These are phyloP conservation scores for Phytophthora niederhauseri DNA, from an alignment of 352 stramenopile species.

Conservation along the genomic window DNA sequence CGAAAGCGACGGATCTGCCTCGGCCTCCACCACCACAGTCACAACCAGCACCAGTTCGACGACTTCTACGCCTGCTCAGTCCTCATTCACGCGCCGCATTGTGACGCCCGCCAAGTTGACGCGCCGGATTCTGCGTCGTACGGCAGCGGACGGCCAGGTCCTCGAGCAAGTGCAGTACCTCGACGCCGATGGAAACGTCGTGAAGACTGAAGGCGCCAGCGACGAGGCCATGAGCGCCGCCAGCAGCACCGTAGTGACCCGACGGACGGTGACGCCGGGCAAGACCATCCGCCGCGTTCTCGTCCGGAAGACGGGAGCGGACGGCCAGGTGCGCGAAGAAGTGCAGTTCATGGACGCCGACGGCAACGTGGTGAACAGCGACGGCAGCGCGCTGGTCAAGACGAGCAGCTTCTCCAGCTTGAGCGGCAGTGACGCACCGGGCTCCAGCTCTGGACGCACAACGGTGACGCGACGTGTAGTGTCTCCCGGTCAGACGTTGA, in stretches of 20 bases:
- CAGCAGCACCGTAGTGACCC: constrained; percentile 5
- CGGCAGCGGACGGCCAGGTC: constrained; percentile 22
- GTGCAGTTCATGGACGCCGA: constrained; percentile 31
- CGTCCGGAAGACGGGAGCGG: constrained; percentile 27
- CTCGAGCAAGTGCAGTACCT: constrained; percentile 35
- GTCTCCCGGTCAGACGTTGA: constrained; percentile 15
- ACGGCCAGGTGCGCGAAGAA: constrained; percentile 29
- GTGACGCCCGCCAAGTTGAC: constrained; percentile 28
- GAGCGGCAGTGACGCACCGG: background rate
- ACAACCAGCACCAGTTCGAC: background rate
- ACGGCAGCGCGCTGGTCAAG: constrained; percentile 14
- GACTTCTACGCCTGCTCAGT: background rate
- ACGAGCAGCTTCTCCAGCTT: constrained; percentile 8
- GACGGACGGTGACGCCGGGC: constrained; percentile 22
- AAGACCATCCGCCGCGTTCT: constrained; percentile 27
- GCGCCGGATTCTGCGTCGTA: constrained; percentile 27
- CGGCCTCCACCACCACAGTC: background rate
- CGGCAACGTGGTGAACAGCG: constrained; percentile 28
- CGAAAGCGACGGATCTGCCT: background rate
- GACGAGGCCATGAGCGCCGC: constrained; percentile 17
- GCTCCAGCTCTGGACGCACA: constrained; percentile 10
- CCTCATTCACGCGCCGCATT: constrained; percentile 16
- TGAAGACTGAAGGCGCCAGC: constrained; percentile 21
- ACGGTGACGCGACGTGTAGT: constrained; percentile 14
- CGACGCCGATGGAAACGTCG: constrained; percentile 28